Base-by-base conservation (phyloP, 805 yeast genomes). In the Kodamaea kaohsiungensis region DNA sequence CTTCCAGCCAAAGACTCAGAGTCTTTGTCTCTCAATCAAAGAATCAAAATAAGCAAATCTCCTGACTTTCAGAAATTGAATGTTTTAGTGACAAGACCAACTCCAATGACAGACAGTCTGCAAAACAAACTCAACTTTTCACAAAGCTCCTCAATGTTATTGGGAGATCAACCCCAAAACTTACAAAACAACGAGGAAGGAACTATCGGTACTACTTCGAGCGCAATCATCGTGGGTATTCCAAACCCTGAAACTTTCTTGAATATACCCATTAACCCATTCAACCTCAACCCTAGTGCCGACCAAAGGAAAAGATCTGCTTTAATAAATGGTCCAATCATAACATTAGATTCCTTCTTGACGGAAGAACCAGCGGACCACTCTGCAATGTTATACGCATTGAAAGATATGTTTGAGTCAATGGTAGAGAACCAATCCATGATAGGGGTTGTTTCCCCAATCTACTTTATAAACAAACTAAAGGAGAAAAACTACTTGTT, bases 381-480 rank as follows among this genome's bases (percentile, higher is more conserved):
- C 5, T 68, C 67, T 8, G 58, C 70, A 16, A 61, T 76, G 25
- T 55, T 75, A 13, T 85, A 86, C 64, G 83, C 95, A 0, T 72
- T 93, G 54, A 90, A 89, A 64, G 99, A 95, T 67, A 73, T 91
- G 10, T 93, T 89, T 67, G 97, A 91, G 66, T 73, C 88, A 55
- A 88, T 93, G 79, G 77, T 83, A 6, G 97, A 91, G 68, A 83
- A 86, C 65, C 72, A 73, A 50, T 78, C 87, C 3, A 76, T 80
- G 17, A 84, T 82, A 1, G 98, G 98, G 3, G 89, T 95, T 1
- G 92, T 91, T 0, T 88, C 96, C 1, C 97, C 98, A 0, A 74
- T 78, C 27, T 80, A 82, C 60, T 80, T 95, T 48, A 82, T 95
- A 45, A 87, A 84, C 46, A 86, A 87, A 51, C 75, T 93, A 52